Evolutionary conservation across 176 grass and related monocot genomes (phyloP).

Genomic region (Zea mays): DNA sequence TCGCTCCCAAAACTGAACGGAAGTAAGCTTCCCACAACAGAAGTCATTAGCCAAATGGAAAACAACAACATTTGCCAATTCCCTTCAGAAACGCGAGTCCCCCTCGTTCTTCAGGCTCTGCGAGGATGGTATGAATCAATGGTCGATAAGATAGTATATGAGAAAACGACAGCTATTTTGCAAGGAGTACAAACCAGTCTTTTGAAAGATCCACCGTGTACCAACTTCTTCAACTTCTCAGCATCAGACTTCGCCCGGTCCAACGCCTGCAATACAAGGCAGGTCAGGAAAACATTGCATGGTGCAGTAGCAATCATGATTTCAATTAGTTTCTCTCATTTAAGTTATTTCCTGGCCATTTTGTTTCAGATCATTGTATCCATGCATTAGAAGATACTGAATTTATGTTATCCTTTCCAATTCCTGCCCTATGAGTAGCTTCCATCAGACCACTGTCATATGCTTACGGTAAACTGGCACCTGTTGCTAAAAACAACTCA

Average conservation of each 20-base stretch:
- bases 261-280: conserved; percentile 53
- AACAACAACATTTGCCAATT: not conserved
- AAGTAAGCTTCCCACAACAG: not conserved
- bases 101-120: conserved; percentile 61
- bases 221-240: conserved; percentile 83
- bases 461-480: conserved; percentile 1
- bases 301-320: not conserved
- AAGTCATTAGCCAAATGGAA: not conserved
- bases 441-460: not conserved
- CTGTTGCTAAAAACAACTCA: conserved; percentile 27
- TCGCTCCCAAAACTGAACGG: not conserved
- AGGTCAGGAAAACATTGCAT: conserved; percentile 4
- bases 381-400: not conserved
- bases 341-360: not conserved
- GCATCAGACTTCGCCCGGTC: conserved; percentile 91
- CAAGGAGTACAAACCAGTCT: conserved; percentile 64
- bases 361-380: not conserved
- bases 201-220: conserved; percentile 60
- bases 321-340: not conserved
- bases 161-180: not conserved
- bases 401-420: not conserved
- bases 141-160: not conserved
- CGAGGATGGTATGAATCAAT: not conserved
- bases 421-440: not conserved
- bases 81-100: conserved; percentile 34